These are phyloP conservation scores for Paramecium primaurelia DNA, from an alignment of 73 alveolate species.

Conservation along the genomic window DNA sequence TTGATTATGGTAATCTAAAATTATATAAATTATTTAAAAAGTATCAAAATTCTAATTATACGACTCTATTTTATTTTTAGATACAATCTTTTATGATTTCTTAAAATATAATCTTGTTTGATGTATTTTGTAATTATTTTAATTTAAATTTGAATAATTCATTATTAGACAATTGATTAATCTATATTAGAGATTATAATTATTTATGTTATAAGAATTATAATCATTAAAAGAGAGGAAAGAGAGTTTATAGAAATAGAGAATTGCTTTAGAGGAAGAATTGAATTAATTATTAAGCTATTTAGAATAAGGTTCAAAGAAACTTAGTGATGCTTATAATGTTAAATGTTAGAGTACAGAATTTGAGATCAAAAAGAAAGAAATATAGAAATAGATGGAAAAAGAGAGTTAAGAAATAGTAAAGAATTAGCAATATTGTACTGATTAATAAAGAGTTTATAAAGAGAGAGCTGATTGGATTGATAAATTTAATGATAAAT, in stretches of 20 bases:
- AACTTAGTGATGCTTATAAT: not conserved
- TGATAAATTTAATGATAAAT: constrained; percentile 11
- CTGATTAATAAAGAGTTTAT: not conserved
- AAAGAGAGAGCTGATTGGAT: constrained; percentile 9
- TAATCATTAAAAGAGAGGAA: not conserved
- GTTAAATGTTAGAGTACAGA: not conserved
- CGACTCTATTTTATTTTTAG: not conserved
- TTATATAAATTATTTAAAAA: not conserved
- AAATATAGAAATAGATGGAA: not conserved
- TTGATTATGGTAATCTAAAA: not conserved
- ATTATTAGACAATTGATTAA: not conserved
- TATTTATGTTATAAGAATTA: not conserved
- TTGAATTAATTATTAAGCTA: not conserved
- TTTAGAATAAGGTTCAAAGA: not conserved
- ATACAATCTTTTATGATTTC: not conserved
- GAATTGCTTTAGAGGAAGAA: not conserved
- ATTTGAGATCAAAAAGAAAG: not conserved
- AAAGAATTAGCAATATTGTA: not conserved
- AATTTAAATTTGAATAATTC: not conserved
- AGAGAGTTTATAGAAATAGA: not conserved
- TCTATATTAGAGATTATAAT: not conserved
- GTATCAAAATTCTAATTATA: not conserved
- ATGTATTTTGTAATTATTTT: no score
- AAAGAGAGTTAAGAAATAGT: not conserved
- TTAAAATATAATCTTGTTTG: no score